Conservation (phyloP, 495 filamentous ascomycete species). For the Penicillium paxilli region DNA sequence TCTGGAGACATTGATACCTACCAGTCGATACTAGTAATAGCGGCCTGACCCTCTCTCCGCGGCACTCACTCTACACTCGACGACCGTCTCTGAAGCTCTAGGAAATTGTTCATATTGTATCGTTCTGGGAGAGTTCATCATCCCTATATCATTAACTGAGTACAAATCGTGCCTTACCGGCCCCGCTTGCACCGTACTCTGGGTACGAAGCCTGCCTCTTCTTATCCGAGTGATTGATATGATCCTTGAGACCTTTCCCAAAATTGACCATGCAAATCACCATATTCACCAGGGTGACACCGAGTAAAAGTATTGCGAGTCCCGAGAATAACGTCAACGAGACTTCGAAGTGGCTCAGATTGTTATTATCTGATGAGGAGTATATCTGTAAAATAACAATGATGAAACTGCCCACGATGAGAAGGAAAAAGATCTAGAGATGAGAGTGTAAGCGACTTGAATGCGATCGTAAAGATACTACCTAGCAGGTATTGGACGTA, state of each 20-base stretch:
- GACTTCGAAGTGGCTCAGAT: slow-evolving; percentile 9
- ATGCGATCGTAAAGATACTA: slow-evolving; percentile 1
- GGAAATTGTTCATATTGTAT: neutral
- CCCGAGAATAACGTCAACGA: slow-evolving; percentile 20
- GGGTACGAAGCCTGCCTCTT: neutral
- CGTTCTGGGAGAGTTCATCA: neutral
- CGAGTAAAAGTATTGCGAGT: slow-evolving; percentile 14
- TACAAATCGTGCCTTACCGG: neutral
- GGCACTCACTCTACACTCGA: no score
- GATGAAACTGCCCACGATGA: slow-evolving; percentile 12
- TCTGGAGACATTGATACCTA: no score
- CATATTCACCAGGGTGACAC: slow-evolving; percentile 12
- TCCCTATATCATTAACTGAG: neutral
- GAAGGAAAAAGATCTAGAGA: slow-evolving; percentile 12
- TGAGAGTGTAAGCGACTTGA: no score
- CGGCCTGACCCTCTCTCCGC: no score
- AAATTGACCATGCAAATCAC: slow-evolving; percentile 24
- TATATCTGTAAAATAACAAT: slow-evolving; percentile 9
- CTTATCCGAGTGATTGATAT: slow-evolving; percentile 7
- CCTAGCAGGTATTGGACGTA: neutral
- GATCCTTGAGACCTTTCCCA: slow-evolving; percentile 18
- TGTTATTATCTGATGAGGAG: neutral
- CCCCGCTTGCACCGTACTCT: neutral
- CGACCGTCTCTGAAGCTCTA: no score
- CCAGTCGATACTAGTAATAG: no score